Base-by-base conservation (phyloP, 192 early-diverging fungal species). In the Coemansia nantahalensis region DNA sequence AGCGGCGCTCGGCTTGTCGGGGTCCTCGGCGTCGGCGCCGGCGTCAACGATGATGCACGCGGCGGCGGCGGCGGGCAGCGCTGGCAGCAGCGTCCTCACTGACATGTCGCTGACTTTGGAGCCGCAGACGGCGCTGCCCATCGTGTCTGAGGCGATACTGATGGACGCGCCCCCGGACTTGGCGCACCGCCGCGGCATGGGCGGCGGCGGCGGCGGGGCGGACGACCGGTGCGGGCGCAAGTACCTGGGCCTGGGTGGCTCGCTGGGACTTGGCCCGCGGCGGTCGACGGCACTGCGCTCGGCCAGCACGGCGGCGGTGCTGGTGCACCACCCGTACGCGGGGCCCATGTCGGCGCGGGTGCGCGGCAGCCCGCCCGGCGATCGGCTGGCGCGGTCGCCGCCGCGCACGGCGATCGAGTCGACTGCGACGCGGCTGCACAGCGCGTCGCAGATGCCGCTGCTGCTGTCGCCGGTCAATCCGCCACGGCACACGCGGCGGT, bases 171-270 rank as follows among this genome's bases (percentile, higher is more conserved):
- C 51, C 15, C 26, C 50, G 6, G 50, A 58, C 13, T 10, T 45
- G 32, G 28, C 44, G 4, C 3, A n/a, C 15, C 13, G 42, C 16
- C 22, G 40, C 12, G 39, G 48, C 41, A 23, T 35, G 28, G 21
- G 46, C 18, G 26, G 26, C 26, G 7, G 26, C 26, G 7, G 26
- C 4, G 7, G 7, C 26, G 26, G 7, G 5, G 31, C 26, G 35
- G 10, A 43, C 19, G 58, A 54, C 48, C 42, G 40, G 26, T 32
- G 34, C 19, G 39, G 44, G 33, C 54, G 53, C 45, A 60, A 52
- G 50, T 68, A 69, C 48, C 51, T 77, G 33, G 73, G 73, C 7
- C 62, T 77, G 53, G 70, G 70, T 13, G 54, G 63, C 18, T 43
- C 56, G 13, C 44, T 64, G 39, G 62, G 62, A 13, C 46, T 56